Evolutionary conservation across 345 rosid genomes (phyloP).

Genomic region (Pelargonium nanum): DNA sequence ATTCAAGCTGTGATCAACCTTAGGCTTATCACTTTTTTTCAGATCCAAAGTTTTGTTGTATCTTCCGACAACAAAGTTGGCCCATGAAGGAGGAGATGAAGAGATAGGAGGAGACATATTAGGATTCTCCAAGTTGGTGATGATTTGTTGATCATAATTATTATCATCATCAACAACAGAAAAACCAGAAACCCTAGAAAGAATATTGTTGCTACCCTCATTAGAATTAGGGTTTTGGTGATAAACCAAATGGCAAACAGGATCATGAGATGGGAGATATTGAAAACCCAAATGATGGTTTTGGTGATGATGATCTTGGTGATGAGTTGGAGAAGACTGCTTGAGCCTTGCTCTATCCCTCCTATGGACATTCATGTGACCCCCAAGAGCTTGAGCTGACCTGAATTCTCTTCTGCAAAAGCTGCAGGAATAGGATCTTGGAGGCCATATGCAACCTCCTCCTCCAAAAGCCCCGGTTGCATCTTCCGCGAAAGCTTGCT

Average conservation of each 20-base stretch:
- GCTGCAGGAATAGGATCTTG: conserved; percentile 67
- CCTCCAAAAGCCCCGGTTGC: conserved; percentile 40
- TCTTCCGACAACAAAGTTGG: not conserved
- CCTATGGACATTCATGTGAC: conserved; percentile 75
- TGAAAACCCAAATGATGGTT: not conserved
- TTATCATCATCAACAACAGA: conserved; percentile 11
- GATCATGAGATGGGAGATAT: conserved; percentile 28
- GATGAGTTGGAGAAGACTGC: conserved; percentile 28
- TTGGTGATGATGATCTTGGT: conserved; percentile 11
- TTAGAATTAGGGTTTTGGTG: conserved; percentile 47
- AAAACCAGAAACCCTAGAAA: conserved; percentile 34
- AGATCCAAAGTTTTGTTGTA: not conserved
- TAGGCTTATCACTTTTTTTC: not conserved
- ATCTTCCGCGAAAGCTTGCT: conserved; percentile 68
- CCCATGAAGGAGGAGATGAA: conserved; percentile 6
- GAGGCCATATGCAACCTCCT: conserved; percentile 46
- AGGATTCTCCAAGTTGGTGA: no score
- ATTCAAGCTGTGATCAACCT: not conserved
- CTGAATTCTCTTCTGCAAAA: conserved; percentile 62
- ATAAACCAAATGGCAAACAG: conserved; percentile 33
- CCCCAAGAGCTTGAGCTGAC: no score
- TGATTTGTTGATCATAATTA: conserved; percentile 4
- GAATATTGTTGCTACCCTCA: conserved; percentile 24
- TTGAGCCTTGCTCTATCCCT: conserved; percentile 74
- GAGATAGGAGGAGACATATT: conserved; percentile 24